phyloP scores from a whole-genome alignment of 78 protist genomes.

The Blattamonas nauphoetae region DNA sequence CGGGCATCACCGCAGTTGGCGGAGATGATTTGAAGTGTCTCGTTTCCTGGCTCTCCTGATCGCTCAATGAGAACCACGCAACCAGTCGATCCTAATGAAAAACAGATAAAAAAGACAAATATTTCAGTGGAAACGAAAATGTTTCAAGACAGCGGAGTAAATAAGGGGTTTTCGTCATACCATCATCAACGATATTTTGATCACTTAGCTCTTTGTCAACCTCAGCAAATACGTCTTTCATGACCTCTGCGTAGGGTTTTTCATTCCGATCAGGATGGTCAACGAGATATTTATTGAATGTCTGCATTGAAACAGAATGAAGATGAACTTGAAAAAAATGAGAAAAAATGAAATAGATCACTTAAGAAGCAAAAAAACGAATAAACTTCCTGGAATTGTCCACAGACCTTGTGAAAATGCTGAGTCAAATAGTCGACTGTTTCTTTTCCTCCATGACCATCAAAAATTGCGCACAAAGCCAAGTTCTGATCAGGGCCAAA shows the following conservation, averaged over 20 bases:
- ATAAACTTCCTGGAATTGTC: too few species aligned
- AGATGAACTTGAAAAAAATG: not conserved
- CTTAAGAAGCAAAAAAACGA: too few species aligned
- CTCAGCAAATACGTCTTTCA: not conserved
- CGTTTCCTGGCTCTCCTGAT: not conserved
- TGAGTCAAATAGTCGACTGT: constrained; percentile 10
- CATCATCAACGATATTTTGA: too few species aligned
- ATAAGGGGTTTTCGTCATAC: too few species aligned
- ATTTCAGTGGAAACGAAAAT: too few species aligned
- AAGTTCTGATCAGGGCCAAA: not conserved
- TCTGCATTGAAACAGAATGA: too few species aligned
- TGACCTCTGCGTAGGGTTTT: not conserved
- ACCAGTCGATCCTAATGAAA: too few species aligned
- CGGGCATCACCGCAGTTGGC: constrained; percentile 34
- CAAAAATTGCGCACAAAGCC: constrained; percentile 17
- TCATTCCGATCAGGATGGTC: too few species aligned
- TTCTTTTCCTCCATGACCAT: constrained; percentile 31
- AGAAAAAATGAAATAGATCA: not conserved
- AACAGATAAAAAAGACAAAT: too few species aligned
- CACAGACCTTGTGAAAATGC: too few species aligned
- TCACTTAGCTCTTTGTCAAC: not conserved
- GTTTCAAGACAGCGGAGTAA: too few species aligned
- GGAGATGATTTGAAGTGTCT: not conserved
- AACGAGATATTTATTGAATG: too few species aligned
- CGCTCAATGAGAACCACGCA: not conserved